These are phyloP conservation scores for Globisporangium nagaii DNA, from an alignment of 352 stramenopile genomes.

Conservation along the genomic window DNA sequence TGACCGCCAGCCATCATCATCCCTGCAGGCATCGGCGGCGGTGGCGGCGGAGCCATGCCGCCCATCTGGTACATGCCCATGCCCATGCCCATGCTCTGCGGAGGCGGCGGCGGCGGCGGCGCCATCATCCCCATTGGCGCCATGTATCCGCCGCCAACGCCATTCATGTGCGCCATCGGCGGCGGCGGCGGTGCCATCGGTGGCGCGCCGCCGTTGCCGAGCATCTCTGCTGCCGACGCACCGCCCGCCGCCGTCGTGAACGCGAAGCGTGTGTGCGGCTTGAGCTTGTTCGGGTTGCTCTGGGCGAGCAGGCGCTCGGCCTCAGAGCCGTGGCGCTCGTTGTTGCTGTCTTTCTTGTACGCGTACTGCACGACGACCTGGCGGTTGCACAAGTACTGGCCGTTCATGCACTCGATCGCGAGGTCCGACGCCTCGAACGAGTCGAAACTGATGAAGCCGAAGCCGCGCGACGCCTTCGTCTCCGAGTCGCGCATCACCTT, in stretches of 20 bases:
- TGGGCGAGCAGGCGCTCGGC: constrained; percentile 84
- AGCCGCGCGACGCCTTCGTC: constrained; percentile 92
- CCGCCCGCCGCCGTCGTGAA: constrained; percentile 17
- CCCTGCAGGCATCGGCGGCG: constrained; percentile 21
- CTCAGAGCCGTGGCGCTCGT: constrained; percentile 90
- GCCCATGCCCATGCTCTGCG: constrained; percentile 22
- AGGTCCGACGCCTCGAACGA: constrained; percentile 96
- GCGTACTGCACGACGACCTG: constrained; percentile 98
- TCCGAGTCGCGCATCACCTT: constrained; percentile 94
- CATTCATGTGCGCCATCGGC: constrained; percentile 18
- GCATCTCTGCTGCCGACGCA: constrained; percentile 4
- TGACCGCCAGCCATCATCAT: constrained; percentile 13
- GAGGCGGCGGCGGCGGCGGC: constrained; percentile 23
- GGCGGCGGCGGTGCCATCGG: constrained; percentile 27
- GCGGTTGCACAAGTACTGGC: constrained; percentile 96
- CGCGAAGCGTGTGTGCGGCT: constrained; percentile 76
- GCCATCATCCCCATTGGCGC: constrained; percentile 26
- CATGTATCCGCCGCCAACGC: constrained; percentile 24
- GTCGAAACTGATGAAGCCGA: constrained; percentile 97
- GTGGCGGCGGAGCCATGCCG: constrained; percentile 21
- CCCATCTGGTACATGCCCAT: constrained; percentile 30
- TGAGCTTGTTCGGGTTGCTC: constrained; percentile 75
- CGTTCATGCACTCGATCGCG: constrained; percentile 99
- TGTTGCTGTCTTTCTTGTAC: constrained; percentile 96
- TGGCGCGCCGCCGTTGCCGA: constrained; percentile 2